Evolutionary conservation across 2,329 filamentous ascomycete species (phyloP).

Genomic region (Metarhizium rileyi): DNA sequence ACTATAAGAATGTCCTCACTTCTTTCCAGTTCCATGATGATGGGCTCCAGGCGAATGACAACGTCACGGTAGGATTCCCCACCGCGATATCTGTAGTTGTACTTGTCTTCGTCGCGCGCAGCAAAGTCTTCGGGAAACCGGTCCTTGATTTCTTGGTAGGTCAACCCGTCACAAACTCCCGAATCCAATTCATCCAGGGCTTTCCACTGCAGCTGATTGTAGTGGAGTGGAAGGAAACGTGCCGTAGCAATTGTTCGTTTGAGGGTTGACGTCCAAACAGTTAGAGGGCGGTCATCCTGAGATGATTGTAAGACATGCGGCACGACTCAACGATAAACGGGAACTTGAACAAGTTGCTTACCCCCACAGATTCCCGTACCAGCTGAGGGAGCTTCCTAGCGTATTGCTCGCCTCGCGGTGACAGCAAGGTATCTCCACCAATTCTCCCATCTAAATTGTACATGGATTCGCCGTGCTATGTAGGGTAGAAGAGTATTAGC

Average conservation of each 20-base stretch:
- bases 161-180: conserved; percentile 92
- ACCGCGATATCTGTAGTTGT: conserved; percentile 97
- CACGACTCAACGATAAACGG: background rate
- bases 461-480: conserved; percentile 82
- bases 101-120: conserved; percentile 95
- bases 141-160: conserved; percentile 89
- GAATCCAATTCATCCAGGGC: conserved; percentile 94
- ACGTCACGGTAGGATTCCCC: conserved; percentile 95
- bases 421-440: conserved; percentile 83
- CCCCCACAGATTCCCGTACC: conserved; percentile 76
- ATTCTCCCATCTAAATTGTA: conserved; percentile 89
- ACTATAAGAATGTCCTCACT: conserved; percentile 97
- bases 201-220: conserved; percentile 97
- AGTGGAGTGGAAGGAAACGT: conserved; percentile 67
- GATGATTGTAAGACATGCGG: conserved; percentile 7
- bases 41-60: conserved; percentile 93
- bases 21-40: conserved; percentile 98
- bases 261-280: conserved; percentile 54
- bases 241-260: conserved; percentile 87
- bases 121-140: conserved; percentile 89
- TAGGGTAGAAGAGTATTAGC: background rate
- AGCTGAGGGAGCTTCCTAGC: conserved; percentile 76
- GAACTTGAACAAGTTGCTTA: conserved; percentile 33
- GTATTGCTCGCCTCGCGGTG: conserved; percentile 78
- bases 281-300: conserved; percentile 47